A percentile compares a stretch with the other conserved stretches of the same genome.
These are phyloP conservation scores for Kernera saxatilis DNA, from an alignment of 345 rosid genomes.

Conservation along the genomic window DNA sequence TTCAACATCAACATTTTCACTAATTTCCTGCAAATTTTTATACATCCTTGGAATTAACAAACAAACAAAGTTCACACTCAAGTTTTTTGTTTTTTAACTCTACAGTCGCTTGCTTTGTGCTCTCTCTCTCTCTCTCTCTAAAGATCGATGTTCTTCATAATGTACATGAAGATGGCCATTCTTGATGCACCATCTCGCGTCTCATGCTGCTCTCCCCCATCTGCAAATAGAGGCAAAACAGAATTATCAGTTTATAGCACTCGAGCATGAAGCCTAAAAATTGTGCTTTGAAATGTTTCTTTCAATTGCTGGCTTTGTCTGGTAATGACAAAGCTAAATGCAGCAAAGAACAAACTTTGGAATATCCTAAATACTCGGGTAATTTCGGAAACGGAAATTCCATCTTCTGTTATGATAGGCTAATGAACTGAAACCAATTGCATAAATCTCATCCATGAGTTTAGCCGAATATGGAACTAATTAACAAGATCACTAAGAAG, in stretches of 20 bases:
- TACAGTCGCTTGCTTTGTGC: not conserved
- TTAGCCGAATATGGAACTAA: not conserved
- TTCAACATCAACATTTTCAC: not conserved
- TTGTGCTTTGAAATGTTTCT: not conserved
- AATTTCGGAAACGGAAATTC: not conserved
- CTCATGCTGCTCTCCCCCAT: not conserved
- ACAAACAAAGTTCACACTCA: slow-evolving; percentile 11
- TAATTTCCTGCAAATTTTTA: slow-evolving; percentile 26
- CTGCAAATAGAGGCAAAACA: not conserved
- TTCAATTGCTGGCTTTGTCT: not conserved
- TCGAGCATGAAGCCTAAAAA: not conserved
- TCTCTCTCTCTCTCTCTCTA: not conserved
- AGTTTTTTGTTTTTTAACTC: not conserved
- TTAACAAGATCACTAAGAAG: not conserved
- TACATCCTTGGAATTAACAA: slow-evolving; percentile 21
- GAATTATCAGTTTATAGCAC: not conserved
- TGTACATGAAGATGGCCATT: slow-evolving; percentile 11
- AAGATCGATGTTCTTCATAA: not conserved
- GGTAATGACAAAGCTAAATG: not conserved
- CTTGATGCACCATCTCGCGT: not conserved
- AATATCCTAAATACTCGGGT: not conserved
- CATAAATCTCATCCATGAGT: not conserved
- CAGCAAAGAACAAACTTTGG: not conserved
- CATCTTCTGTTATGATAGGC: not conserved
- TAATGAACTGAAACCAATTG: not conserved